Evolutionary conservation across 2,329 filamentous ascomycete species (phyloP), one percentile per base, ranked within the genome.

Genomic region (Fusarium setosum): DNA sequence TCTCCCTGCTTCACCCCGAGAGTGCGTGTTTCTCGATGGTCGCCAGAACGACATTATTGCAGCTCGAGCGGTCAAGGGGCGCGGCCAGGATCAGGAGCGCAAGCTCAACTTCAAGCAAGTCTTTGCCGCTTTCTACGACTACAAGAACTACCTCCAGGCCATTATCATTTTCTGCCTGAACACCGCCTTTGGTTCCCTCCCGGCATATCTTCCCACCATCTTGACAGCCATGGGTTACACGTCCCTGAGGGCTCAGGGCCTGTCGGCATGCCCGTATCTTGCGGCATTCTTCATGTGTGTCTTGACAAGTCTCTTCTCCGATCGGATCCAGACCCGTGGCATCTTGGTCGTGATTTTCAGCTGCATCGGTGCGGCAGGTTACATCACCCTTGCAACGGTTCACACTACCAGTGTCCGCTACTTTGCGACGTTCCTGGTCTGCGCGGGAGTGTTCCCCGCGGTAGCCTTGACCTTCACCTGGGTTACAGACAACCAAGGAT

Each of bases 191-290:
- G 63, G 69, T 6, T 63, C 67, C 3, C 80, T 91, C 5, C 87
- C 89, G 0, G 86, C 90, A 3, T 91, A 90, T 69, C 80, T 91
- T 3, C 88, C 88, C 0, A 85, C 86, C 3, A 88, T 91, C 64
- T 78, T 91, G 13, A 77, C 82, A 47, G 81, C 86, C 54, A 91
- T 93, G 88, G 90, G 91, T 10, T 93, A 90, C 76, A 85, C 84
- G 0, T 79, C 83, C 13, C 84, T 92, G 61, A 81, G 88, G 58
- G 88, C 91, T 0, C 91, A 94, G 76, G 91, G 90, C 1, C 83
- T 94, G 12, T 90, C 89, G 1, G 90, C 90, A 0, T 90, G 90
- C 1, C 90, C 90, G 0, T 92, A 90, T 74, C 87, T 93, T 68
- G 75, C 91, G 15, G 84, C 89, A 2, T 92, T 90, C 72, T 68